Evolutionary conservation across 177 flowering plant species (phyloP).

Genomic region (Vitis hybrid): DNA sequence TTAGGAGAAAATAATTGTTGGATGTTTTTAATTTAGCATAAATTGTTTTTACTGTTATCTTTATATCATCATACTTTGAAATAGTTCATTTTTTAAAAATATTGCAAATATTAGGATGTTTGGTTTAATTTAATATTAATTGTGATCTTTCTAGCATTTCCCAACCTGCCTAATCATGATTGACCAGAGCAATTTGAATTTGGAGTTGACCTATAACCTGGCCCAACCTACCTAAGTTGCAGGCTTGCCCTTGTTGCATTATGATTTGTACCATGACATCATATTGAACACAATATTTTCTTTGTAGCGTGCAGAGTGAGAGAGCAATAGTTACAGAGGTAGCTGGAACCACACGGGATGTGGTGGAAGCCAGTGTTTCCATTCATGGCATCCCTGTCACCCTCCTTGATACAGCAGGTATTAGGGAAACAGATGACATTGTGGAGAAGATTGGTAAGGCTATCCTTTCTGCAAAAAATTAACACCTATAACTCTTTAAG

Average conservation of each 20-base stretch:
- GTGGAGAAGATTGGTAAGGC: slow-evolving; percentile 91
- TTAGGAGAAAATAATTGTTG: too few relatives aligned
- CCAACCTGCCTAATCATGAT: too few relatives aligned
- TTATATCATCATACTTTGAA: too few relatives aligned
- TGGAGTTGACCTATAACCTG: too few relatives aligned
- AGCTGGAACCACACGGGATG: slow-evolving; percentile 96
- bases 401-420: slow-evolving; percentile 97
- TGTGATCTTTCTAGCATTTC: too few relatives aligned
- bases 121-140: too few relatives aligned
- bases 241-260: not conserved
- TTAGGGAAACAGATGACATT: slow-evolving; percentile 81
- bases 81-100: too few relatives aligned
- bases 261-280: slow-evolving; percentile 6
- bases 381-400: slow-evolving; percentile 85
- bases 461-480: not conserved
- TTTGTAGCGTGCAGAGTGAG: slow-evolving; percentile 87
- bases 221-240: too few relatives aligned
- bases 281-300: slow-evolving; percentile 20
- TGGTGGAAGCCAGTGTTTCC: slow-evolving; percentile 79
- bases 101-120: too few relatives aligned
- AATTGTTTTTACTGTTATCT: too few relatives aligned
- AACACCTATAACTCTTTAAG: not conserved
- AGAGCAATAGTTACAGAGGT: slow-evolving; percentile 95
- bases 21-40: too few relatives aligned
- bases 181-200: too few relatives aligned